phyloP scores from a whole-genome alignment of 2,329 filamentous ascomycete genomes.

The Phyllosticta citrichinensis region DNA sequence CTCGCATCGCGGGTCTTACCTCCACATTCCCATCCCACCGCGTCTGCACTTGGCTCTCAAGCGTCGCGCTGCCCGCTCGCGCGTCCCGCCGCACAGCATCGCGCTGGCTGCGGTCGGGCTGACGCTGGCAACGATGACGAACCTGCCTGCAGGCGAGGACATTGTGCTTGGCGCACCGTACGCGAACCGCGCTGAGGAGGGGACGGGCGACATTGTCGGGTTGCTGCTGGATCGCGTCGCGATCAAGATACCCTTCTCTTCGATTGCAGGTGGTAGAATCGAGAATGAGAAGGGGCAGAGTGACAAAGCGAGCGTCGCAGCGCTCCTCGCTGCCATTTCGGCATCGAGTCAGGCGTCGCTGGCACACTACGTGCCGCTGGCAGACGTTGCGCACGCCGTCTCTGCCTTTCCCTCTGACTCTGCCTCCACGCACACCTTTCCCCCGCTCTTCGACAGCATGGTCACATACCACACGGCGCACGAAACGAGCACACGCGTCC shows the following conservation, averaged over 20 bases:
- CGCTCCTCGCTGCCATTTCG: background rate
- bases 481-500: background rate
- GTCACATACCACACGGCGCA: slow-evolving; percentile 2
- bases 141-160: background rate
- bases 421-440: no score
- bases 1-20: background rate
- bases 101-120: slow-evolving; percentile 3
- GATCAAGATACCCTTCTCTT: background rate
- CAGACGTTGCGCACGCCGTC: background rate
- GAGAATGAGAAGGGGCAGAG: background rate
- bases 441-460: background rate
- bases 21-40: background rate
- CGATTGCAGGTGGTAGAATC: no score
- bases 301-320: background rate
- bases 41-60: background rate
- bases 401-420: background rate
- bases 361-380: background rate
- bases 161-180: slow-evolving; percentile 9
- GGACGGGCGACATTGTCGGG: slow-evolving; percentile 6
- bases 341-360: background rate
- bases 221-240: slow-evolving; percentile 9
- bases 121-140: background rate
- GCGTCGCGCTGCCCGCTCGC: background rate
- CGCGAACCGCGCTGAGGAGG: slow-evolving; percentile 5
- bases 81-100: background rate